phyloP scores from a whole-genome alignment of 2,329 filamentous ascomycete genomes.

The Monilinia aucupariae region DNA sequence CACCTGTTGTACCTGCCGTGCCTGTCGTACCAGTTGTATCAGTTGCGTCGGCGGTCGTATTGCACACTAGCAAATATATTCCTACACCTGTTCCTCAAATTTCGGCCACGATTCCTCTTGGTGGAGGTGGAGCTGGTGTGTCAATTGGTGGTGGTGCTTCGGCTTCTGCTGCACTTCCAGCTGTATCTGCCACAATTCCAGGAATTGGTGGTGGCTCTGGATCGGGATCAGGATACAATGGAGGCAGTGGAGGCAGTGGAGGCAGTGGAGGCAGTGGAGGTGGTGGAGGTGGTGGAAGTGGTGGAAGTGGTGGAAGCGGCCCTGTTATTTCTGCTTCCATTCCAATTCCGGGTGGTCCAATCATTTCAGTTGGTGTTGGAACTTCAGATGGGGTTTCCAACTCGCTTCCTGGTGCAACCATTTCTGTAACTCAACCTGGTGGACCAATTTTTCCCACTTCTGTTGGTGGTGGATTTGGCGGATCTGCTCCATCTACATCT shows the following conservation, averaged over 20 bases:
- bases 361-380: neutral
- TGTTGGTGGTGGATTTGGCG: neutral
- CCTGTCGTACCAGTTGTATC: neutral
- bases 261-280: neutral
- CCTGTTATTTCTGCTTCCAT: neutral
- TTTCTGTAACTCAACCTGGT: neutral
- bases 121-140: neutral
- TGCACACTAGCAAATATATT: neutral
- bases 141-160: slow-evolving; percentile 1
- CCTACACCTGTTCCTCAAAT: neutral
- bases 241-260: neutral
- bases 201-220: neutral
- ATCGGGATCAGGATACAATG: neutral
- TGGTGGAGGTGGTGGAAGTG: neutral
- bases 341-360: neutral
- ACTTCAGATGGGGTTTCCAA: slow-evolving; percentile 5
- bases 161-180: slow-evolving; percentile 1
- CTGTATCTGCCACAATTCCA: neutral
- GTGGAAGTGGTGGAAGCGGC: neutral
- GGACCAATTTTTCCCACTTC: neutral
- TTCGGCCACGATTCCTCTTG: neutral
- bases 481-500: neutral
- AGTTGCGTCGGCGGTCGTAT: neutral
- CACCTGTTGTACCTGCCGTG: neutral
- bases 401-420: neutral